These are phyloP conservation scores for Ilex asprella DNA, from an alignment of 257 asterid genomes.

Conservation along the genomic window DNA sequence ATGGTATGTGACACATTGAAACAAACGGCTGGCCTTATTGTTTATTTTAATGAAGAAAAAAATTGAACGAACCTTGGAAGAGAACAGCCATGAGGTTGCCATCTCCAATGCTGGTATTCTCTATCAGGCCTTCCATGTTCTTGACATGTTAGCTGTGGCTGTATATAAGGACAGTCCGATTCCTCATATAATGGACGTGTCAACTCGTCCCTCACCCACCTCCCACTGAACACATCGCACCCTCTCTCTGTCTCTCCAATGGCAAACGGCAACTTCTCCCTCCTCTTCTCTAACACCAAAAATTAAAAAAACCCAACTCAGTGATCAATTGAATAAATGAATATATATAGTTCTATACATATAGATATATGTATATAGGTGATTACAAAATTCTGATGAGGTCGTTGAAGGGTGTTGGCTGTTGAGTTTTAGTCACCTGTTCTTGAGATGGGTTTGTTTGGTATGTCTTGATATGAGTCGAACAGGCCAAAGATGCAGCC, in stretches of 20 bases:
- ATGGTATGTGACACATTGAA: too few species aligned
- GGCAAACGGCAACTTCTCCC: constrained; percentile 57
- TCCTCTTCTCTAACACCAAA: constrained; percentile 64
- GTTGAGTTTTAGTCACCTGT: too few species aligned
- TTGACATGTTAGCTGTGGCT: constrained; percentile 89
- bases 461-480: constrained; percentile 1
- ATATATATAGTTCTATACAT: too few species aligned
- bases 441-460: too few species aligned
- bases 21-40: too few species aligned
- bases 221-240: constrained; percentile 70
- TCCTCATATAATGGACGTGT: constrained; percentile 71
- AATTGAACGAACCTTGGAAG: constrained; percentile 56
- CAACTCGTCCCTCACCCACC: constrained; percentile 73
- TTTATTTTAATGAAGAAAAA: too few species aligned
- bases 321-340: too few species aligned
- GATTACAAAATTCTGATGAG: too few species aligned
- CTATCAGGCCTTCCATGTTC: constrained; percentile 84
- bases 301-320: not conserved
- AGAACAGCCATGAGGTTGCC: constrained; percentile 83
- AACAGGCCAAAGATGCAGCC: constrained; percentile 34
- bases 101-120: constrained; percentile 76
- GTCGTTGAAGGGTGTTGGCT: too few species aligned
- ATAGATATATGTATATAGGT: too few species aligned
- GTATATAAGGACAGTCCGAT: constrained; percentile 81
- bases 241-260: constrained; percentile 41